Evolutionary conservation across 2,329 filamentous ascomycete genomes (phyloP).

Genomic region (Alternaria incomplexa): DNA sequence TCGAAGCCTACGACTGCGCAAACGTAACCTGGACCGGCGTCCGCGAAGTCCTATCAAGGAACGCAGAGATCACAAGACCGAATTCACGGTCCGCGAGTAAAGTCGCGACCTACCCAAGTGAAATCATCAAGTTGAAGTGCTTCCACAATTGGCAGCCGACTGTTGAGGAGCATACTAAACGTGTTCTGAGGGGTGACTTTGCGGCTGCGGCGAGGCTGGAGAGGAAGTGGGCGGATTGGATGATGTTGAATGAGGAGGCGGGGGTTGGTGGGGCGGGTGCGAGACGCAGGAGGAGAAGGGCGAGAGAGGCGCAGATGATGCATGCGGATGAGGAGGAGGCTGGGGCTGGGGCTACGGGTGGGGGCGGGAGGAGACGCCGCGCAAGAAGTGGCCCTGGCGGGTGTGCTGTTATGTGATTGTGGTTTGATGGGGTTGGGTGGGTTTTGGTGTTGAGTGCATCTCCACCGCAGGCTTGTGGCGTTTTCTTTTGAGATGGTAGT

Average conservation of each 20-base stretch:
- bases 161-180: constrained; percentile 89
- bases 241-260: constrained; percentile 89
- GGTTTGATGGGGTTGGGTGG: background rate
- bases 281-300: constrained; percentile 74
- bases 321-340: constrained; percentile 83
- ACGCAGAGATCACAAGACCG: constrained; percentile 72
- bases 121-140: constrained; percentile 87
- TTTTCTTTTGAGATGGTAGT: background rate
- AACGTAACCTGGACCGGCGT: constrained; percentile 93
- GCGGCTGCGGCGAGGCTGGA: constrained; percentile 78
- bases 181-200: constrained; percentile 79
- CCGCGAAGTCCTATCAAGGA: constrained; percentile 82
- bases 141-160: constrained; percentile 97
- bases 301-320: constrained; percentile 79
- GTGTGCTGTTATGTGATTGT: constrained; percentile 55
- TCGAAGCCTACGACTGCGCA: constrained; percentile 90
- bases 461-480: background rate
- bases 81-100: constrained; percentile 27
- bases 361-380: constrained; percentile 52
- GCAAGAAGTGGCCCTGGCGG: constrained; percentile 56
- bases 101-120: constrained; percentile 67
- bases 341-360: constrained; percentile 41
- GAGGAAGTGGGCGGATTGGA: constrained; percentile 90
- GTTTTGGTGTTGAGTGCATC: background rate
- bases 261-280: constrained; percentile 68